Evolutionary conservation across 768 basidiomycete genomes (phyloP), one percentile per base, ranked within the genome.

Genomic region (Lactifluus pinguis): DNA sequence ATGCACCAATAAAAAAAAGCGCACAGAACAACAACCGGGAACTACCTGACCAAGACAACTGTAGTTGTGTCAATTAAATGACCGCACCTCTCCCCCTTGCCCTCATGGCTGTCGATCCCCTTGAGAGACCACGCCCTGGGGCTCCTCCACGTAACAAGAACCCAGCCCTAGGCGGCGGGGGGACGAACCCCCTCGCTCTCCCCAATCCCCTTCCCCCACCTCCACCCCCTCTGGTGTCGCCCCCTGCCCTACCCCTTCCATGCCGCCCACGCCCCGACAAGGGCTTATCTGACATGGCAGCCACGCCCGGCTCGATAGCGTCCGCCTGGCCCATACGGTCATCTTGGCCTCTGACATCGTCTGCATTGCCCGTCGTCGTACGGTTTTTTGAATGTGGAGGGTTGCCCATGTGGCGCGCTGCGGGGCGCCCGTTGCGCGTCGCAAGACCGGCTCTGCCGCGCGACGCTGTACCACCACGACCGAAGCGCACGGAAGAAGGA

Each of bases 401-500:
- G 17, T 60, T 30, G 5, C 42, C 41, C 29, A 55, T 25, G 38
- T 41, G 50, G 15, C 55, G 55, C 17, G 50, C 55, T 11, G 25
- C 55, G 4, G 55, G 29, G 9, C 61, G 61, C 21, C 60, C 60
- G 32, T 42, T 51, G 13, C 47, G 59, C 17, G 58, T 61, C 32
- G 57, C 75, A 63, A 85, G 81, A 3, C 54, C 60, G 7, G 49
- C 7, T 81, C 84, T 30, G 79, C 79, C 21, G 69, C 73, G 65
- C 78, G 81, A 4, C 10, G 29, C 44, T 1, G 38, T 7, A 9
- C 83, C 84, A 0, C 89, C 89, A 42, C 87, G 77, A 29, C 89
- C 89, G 61, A 92, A 92, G 13, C 84, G 79, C 45, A 91, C 79
- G 0, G 85, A 78, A 3, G 81, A 72, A 4, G 89, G 89, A 1